Conservation (phyloP, 2,329 filamentous ascomycete genomes). For the Claviceps monticola region DNA sequence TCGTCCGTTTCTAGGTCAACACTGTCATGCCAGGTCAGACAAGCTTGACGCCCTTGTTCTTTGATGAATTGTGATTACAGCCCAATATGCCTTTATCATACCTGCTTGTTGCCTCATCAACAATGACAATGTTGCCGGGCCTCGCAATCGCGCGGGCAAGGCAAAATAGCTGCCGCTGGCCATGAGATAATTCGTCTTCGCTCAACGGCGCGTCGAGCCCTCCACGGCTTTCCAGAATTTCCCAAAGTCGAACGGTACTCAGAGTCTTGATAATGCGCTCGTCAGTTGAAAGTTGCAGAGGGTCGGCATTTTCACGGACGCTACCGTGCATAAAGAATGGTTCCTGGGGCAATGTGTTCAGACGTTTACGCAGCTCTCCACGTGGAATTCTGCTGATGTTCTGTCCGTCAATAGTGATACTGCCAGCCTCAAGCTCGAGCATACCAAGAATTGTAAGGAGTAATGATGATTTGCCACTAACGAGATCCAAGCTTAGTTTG, state of each 20-base stretch:
- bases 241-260: constrained; percentile 28
- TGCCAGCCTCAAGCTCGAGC: constrained; percentile 26
- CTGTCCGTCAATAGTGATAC: constrained; percentile 30
- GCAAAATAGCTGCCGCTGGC: constrained; percentile 32
- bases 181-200: constrained; percentile 22
- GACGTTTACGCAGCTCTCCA: constrained; percentile 11
- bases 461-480: constrained; percentile 21
- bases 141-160: constrained; percentile 22
- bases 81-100: constrained; percentile 4
- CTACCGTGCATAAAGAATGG: constrained; percentile 33
- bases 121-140: constrained; percentile 20
- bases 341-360: constrained; percentile 37
- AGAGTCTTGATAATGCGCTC: constrained; percentile 29
- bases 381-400: constrained; percentile 17
- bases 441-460: constrained; percentile 32
- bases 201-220: constrained; percentile 23
- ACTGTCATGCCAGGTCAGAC: constrained; percentile 8
- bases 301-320: constrained; percentile 36
- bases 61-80: neutral
- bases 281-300: constrained; percentile 21
- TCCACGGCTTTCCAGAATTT: constrained; percentile 23
- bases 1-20: constrained; percentile 21
- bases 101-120: constrained; percentile 24
- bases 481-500: neutral
- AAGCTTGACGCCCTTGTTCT: neutral